A percentile compares a stretch with the other conserved stretches of the same genome.
Conservation (phyloP, 495 filamentous ascomycete species). For the Choiromyces venosus region DNA sequence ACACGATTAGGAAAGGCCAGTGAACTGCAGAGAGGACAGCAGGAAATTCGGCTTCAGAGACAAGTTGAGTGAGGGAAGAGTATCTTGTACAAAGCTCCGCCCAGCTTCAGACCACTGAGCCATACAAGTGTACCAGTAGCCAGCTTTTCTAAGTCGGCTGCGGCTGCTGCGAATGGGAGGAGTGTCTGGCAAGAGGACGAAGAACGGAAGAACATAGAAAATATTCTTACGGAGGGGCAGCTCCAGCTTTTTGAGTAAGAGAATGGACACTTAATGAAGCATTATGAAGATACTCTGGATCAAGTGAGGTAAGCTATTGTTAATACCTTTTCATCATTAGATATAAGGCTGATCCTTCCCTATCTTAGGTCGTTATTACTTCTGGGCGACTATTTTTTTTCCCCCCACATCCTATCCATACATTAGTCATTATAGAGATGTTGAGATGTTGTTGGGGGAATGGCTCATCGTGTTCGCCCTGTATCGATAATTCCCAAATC, state of each 20-base stretch:
- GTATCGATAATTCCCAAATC: conserved; percentile 93
- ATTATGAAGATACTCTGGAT: conserved; percentile 84
- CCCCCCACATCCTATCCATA: neutral
- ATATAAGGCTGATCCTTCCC: conserved; percentile 5
- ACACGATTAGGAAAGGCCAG: conserved; percentile 67
- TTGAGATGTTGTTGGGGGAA: neutral
- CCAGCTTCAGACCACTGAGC: conserved; percentile 32
- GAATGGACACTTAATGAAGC: conserved; percentile 84
- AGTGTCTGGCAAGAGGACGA: conserved; percentile 37
- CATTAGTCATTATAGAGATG: neutral
- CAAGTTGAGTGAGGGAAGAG: conserved; percentile 86
- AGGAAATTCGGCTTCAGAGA: conserved; percentile 76
- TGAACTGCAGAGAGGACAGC: conserved; percentile 76
- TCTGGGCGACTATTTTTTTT: conserved; percentile 61
- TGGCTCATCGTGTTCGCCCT: conserved; percentile 60
- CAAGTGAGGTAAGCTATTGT: conserved; percentile 67
- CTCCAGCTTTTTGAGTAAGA: conserved; percentile 88
- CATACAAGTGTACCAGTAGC: neutral
- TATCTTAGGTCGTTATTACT: conserved; percentile 69
- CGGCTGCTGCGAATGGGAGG: conserved; percentile 15
- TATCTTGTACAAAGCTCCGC: conserved; percentile 64
- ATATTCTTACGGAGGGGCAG: conserved; percentile 71
- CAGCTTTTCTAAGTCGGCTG: conserved; percentile 15
- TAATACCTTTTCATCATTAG: neutral
- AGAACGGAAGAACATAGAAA: conserved; percentile 51